Evolutionary conservation across 371 early-diverging fungal species (phyloP).

Genomic region (Mortierella sp.): DNA sequence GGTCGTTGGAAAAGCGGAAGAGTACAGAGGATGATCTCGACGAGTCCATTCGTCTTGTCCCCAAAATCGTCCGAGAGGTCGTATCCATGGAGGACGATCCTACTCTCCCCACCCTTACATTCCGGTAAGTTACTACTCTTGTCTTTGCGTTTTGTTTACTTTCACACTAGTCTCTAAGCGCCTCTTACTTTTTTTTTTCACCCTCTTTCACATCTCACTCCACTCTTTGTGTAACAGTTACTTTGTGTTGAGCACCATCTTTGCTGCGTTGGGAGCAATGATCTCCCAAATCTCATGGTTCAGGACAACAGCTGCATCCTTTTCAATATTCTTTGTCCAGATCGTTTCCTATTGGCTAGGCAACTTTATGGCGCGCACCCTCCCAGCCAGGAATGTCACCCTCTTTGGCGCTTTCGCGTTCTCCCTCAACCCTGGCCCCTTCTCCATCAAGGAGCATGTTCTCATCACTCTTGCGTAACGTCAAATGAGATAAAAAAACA

Average conservation of each 20-base stretch:
- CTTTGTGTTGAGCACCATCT: slow-evolving; percentile 53
- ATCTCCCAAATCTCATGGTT: slow-evolving; percentile 59
- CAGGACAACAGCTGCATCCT: slow-evolving; percentile 54
- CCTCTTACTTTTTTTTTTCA: background rate
- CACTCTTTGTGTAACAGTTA: slow-evolving; percentile 26
- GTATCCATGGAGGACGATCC: slow-evolving; percentile 60
- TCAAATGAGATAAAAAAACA: background rate
- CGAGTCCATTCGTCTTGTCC: slow-evolving; percentile 50
- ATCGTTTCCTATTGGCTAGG: slow-evolving; percentile 57
- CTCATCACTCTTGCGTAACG: slow-evolving; percentile 53
- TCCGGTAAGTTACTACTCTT: slow-evolving; percentile 30
- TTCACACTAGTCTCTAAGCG: background rate
- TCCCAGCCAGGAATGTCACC: slow-evolving; percentile 48
- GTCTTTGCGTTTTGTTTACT: background rate
- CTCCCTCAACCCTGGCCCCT: slow-evolving; percentile 61
- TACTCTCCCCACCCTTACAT: slow-evolving; percentile 50
- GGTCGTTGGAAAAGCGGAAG: slow-evolving; percentile 27
- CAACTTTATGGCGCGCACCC: slow-evolving; percentile 44
- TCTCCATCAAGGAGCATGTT: slow-evolving; percentile 61
- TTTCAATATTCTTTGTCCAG: slow-evolving; percentile 60
- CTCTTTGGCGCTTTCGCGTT: slow-evolving; percentile 47
- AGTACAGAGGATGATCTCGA: slow-evolving; percentile 29
- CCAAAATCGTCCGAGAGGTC: slow-evolving; percentile 56
- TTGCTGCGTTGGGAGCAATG: slow-evolving; percentile 51
- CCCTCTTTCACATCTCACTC: background rate